These are phyloP conservation scores for Ascochyta viciae-villosae DNA, from an alignment of 2,329 filamentous ascomycete genomes.

Conservation along the genomic window DNA sequence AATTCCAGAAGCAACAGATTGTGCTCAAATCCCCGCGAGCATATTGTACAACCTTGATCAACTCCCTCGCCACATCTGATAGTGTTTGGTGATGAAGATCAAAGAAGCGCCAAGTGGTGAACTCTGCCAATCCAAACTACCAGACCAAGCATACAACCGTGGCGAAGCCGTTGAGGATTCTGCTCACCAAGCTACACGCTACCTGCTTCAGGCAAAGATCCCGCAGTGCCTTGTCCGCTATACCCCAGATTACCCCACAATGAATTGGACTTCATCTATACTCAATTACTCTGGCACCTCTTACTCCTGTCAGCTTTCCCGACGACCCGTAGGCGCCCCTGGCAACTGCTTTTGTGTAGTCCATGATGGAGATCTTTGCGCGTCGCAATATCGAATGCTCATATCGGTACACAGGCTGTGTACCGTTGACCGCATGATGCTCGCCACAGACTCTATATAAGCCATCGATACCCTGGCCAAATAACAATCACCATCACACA, in stretches of 20 bases:
- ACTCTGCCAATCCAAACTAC: conserved; percentile 24
- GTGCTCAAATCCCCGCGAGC: conserved; percentile 1
- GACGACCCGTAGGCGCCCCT: conserved; percentile 38
- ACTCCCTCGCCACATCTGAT: not conserved
- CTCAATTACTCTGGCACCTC: conserved; percentile 39
- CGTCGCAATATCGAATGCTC: conserved; percentile 27
- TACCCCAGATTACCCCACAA: conserved; percentile 46
- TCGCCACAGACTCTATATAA: conserved; percentile 35
- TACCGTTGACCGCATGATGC: conserved; percentile 11
- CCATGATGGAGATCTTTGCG: conserved; percentile 25
- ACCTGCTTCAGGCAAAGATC: conserved; percentile 36
- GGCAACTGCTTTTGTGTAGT: conserved; percentile 27
- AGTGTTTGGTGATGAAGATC: not conserved
- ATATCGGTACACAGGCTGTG: conserved; percentile 25
- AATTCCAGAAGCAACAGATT: not conserved
- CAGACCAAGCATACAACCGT: conserved; percentile 28
- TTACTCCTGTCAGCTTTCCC: conserved; percentile 32
- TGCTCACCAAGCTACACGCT: conserved; percentile 22
- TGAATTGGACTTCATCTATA: conserved; percentile 43
- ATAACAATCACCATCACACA: conserved; percentile 32
- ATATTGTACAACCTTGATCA: not conserved
- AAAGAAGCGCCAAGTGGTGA: conserved; percentile 1
- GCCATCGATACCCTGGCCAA: conserved; percentile 14
- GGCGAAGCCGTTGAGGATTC: conserved; percentile 16
- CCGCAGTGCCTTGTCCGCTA: conserved; percentile 41